A percentile compares a stretch with the other conserved stretches of the same genome.
These are phyloP conservation scores for Sphaerosporella brunnea DNA, from an alignment of 495 filamentous ascomycete species.

Conservation along the genomic window DNA sequence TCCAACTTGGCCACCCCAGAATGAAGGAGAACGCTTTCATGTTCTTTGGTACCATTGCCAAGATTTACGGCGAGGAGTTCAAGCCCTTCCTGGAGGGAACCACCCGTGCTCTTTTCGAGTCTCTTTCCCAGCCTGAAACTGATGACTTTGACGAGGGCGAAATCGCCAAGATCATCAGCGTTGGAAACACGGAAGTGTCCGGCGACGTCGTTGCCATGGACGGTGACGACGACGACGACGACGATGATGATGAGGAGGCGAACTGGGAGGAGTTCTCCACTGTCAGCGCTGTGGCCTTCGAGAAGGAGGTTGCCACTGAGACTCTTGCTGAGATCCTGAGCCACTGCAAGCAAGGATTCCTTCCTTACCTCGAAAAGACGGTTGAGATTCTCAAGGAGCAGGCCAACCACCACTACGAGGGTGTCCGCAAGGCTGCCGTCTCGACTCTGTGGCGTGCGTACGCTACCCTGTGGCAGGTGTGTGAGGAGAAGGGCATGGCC, in stretches of 20 bases:
- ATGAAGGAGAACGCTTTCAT: slow-evolving; percentile 92
- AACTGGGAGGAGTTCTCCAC: slow-evolving; percentile 37
- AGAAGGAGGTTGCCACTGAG: slow-evolving; percentile 95
- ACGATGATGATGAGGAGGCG: slow-evolving; percentile 41
- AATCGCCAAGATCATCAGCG: slow-evolving; percentile 67
- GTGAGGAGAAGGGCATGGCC: slow-evolving; percentile 56
- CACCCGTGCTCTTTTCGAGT: slow-evolving; percentile 66
- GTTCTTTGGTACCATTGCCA: slow-evolving; percentile 83
- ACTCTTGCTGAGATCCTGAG: slow-evolving; percentile 84
- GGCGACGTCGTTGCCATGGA: slow-evolving; percentile 33
- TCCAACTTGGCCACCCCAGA: slow-evolving; percentile 74
- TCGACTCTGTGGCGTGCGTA: slow-evolving; percentile 85
- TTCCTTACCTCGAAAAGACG: slow-evolving; percentile 84
- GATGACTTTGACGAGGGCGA: slow-evolving; percentile 64
- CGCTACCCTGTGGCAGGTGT: slow-evolving; percentile 70
- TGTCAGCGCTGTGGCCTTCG: slow-evolving; percentile 71
- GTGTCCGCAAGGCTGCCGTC: slow-evolving; percentile 76
- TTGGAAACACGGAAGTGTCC: slow-evolving; percentile 40
- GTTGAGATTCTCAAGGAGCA: slow-evolving; percentile 64
- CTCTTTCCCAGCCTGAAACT: slow-evolving; percentile 76
- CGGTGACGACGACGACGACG: slow-evolving; percentile 49
- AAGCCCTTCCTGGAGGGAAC: slow-evolving; percentile 69
- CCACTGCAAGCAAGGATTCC: slow-evolving; percentile 53
- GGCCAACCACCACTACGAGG: slow-evolving; percentile 77
- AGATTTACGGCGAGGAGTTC: slow-evolving; percentile 86